Conservation (phyloP, 495 filamentous ascomycete genomes). For the Staphylotrichum tortipilum region DNA sequence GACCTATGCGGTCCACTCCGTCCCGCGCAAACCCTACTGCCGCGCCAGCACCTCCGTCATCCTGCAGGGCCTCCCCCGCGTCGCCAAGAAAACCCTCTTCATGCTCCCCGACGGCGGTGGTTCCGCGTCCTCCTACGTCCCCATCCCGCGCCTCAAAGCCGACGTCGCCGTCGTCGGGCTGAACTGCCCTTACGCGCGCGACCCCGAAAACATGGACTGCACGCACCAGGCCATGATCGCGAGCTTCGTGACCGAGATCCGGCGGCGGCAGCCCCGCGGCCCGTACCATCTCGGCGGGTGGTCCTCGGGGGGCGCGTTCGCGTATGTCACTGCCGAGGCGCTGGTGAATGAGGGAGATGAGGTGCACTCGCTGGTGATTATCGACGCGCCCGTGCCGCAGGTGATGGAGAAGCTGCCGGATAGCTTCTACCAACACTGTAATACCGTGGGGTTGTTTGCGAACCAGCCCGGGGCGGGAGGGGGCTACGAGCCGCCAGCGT, state of each 20-base stretch:
- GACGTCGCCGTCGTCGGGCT: conserved; percentile 36
- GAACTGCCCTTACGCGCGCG: conserved; percentile 41
- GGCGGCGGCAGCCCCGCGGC: conserved; percentile 42
- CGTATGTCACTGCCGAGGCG: conserved; percentile 58
- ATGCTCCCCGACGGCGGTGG: conserved; percentile 59
- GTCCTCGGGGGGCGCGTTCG: conserved; percentile 70
- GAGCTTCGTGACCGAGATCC: conserved; percentile 38
- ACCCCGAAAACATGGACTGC: conserved; percentile 23
- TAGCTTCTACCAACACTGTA: conserved; percentile 41
- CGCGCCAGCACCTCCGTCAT: conserved; percentile 28
- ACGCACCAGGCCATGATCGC: conserved; percentile 29
- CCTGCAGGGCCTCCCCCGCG: conserved; percentile 48
- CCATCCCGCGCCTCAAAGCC: conserved; percentile 22
- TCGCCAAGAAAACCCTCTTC: conserved; percentile 41
- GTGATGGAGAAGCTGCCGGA: conserved; percentile 19
- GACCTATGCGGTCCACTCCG: background rate
- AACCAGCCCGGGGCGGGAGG: conserved; percentile 41
- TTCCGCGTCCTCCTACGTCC: conserved; percentile 40
- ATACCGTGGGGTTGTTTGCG: conserved; percentile 56
- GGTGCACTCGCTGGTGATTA: conserved; percentile 57
- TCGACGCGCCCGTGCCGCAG: conserved; percentile 63
- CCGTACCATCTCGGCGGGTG: conserved; percentile 59
- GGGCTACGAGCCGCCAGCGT: background rate
- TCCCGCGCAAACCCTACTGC: background rate
- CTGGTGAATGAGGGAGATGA: conserved; percentile 48